These are phyloP conservation scores for Pyrenophora graminea DNA, from an alignment of 2,329 filamentous ascomycete genomes.

Conservation along the genomic window DNA sequence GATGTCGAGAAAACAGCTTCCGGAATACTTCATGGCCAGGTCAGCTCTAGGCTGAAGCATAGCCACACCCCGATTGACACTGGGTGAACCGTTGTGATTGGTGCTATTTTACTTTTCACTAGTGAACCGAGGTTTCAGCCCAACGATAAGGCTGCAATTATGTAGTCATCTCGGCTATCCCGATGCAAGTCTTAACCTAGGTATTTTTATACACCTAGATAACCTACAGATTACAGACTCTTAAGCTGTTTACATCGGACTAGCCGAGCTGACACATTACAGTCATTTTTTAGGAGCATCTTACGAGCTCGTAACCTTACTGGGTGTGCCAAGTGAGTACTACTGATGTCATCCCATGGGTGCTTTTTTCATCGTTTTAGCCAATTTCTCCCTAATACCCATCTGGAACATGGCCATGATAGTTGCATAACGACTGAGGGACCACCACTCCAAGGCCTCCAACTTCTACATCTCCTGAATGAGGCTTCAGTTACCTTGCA, in stretches of 20 bases:
- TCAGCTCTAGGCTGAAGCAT: slow-evolving; percentile 35
- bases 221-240: not conserved
- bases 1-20: slow-evolving; percentile 15
- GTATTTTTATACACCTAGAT: not conserved
- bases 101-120: slow-evolving; percentile 4
- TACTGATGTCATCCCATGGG: not conserved
- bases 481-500: slow-evolving; percentile 22
- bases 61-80: slow-evolving; percentile 6
- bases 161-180: slow-evolving; percentile 26
- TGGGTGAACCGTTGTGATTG: slow-evolving; percentile 11
- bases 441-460: slow-evolving; percentile 21
- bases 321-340: not conserved
- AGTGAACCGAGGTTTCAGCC: slow-evolving; percentile 19
- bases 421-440: not conserved
- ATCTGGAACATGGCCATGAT: not conserved
- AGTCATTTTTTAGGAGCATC: not conserved
- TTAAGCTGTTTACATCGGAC: not conserved
- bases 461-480: slow-evolving; percentile 23
- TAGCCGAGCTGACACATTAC: not conserved
- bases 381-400: not conserved
- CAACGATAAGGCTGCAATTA: slow-evolving; percentile 21
- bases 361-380: not conserved
- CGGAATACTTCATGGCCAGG: slow-evolving; percentile 7
- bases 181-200: not conserved
- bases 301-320: not conserved